Evolutionary conservation across 441 rosid genomes (phyloP).

Genomic region (Populus trichocarpa): DNA sequence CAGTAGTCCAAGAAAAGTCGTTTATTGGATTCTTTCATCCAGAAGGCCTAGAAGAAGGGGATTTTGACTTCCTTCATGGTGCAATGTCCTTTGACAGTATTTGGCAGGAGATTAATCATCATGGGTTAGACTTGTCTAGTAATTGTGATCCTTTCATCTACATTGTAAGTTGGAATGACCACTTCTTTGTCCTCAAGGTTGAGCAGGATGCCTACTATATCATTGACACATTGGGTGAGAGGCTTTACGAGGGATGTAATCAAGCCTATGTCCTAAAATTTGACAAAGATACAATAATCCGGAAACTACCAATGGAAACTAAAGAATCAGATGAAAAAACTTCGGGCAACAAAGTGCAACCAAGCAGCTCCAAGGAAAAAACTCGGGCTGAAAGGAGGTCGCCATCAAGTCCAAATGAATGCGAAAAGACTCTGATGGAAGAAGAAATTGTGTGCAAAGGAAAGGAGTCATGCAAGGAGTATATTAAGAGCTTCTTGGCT

Average conservation of each 20-base stretch:
- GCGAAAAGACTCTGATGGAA: slow-evolving; percentile 14
- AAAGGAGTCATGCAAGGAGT: slow-evolving; percentile 79
- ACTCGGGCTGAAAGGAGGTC: not conserved
- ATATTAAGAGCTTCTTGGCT: slow-evolving; percentile 83
- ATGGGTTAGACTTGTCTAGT: slow-evolving; percentile 22
- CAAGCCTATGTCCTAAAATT: slow-evolving; percentile 75
- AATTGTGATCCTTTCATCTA: slow-evolving; percentile 40
- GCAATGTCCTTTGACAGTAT: slow-evolving; percentile 87
- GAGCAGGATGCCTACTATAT: slow-evolving; percentile 77
- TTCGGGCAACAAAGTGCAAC: slow-evolving; percentile 13
- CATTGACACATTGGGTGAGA: slow-evolving; percentile 81
- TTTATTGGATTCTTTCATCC: slow-evolving; percentile 79
- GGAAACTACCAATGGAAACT: slow-evolving; percentile 20
- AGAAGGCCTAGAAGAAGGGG: slow-evolving; percentile 41
- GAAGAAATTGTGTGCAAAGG: slow-evolving; percentile 47
- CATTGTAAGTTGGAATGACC: slow-evolving; percentile 88
- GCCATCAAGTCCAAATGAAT: not conserved
- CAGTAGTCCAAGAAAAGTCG: slow-evolving; percentile 54
- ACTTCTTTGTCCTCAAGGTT: slow-evolving; percentile 74
- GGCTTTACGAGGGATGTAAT: slow-evolving; percentile 77
- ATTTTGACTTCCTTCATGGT: slow-evolving; percentile 62
- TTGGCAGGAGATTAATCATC: slow-evolving; percentile 69
- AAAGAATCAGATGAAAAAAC: slow-evolving; percentile 30
- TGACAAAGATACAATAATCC: slow-evolving; percentile 45
- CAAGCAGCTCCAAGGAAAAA: slow-evolving; percentile 16